Conservation (phyloP, 2,329 filamentous ascomycete genomes). For the Colletotrichum nymphaeae region DNA sequence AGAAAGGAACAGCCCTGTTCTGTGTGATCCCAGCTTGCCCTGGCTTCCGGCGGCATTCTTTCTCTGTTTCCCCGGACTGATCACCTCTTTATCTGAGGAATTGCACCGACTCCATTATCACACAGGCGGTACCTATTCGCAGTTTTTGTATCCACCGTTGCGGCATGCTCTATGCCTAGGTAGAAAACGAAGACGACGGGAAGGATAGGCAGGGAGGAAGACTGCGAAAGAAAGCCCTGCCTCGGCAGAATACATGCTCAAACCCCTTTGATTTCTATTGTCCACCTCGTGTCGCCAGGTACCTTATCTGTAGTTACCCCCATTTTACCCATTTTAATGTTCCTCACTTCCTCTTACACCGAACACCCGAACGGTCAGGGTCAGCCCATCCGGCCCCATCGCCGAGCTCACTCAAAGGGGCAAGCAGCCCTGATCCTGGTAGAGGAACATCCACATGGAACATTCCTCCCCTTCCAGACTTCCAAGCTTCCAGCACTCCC, state of each 20-base stretch:
- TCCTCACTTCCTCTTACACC: conserved; percentile 10
- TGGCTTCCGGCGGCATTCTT: background rate
- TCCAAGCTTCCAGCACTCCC: conserved; percentile 14
- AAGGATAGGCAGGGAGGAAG: background rate
- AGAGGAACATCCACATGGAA: conserved; percentile 28
- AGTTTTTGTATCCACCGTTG: background rate
- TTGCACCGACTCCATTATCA: conserved; percentile 2
- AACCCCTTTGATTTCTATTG: conserved; percentile 3
- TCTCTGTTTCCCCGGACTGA: conserved; percentile 7
- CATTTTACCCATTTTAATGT: conserved; percentile 6
- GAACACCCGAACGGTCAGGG: conserved; percentile 24
- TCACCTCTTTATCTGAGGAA: background rate
- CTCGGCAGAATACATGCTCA: background rate
- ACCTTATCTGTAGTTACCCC: background rate
- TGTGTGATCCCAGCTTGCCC: background rate
- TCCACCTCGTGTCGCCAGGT: conserved; percentile 6
- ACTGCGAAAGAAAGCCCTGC: too few relatives aligned
- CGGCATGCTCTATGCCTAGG: background rate
- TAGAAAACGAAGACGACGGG: background rate
- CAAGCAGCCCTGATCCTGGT: conserved; percentile 17
- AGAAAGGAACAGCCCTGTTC: background rate
- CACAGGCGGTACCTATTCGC: background rate
- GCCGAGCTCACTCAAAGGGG: conserved; percentile 29
- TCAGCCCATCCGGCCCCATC: conserved; percentile 20
- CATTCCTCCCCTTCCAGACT: conserved; percentile 31